These are phyloP conservation scores for Acer negundo DNA, from an alignment of 345 rosid genomes.

Conservation along the genomic window DNA sequence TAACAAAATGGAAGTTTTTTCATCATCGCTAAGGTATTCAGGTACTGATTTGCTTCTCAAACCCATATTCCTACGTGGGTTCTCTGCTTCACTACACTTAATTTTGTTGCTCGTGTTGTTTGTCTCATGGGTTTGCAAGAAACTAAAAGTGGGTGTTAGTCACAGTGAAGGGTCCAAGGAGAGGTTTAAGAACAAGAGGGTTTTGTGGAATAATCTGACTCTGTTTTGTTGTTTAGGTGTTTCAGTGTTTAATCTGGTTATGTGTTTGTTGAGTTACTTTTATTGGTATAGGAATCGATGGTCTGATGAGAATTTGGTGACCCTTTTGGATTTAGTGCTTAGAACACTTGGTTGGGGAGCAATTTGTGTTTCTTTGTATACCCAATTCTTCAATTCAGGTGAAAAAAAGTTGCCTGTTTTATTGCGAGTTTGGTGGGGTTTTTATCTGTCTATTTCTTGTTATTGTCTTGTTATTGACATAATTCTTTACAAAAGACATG, in stretches of 20 bases:
- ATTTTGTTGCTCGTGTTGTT: constrained; percentile 42
- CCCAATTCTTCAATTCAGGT: constrained; percentile 28
- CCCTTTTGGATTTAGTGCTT: constrained; percentile 54
- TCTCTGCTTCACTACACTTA: constrained; percentile 45
- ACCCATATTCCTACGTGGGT: constrained; percentile 40
- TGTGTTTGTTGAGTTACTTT: constrained; percentile 28
- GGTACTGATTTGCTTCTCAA: constrained; percentile 36
- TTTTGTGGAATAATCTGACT: constrained; percentile 39
- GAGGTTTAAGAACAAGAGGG: constrained; percentile 21
- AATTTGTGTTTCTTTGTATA: constrained; percentile 36
- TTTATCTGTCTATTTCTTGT: constrained; percentile 55
- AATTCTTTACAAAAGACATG: constrained; percentile 35
- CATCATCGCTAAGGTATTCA: constrained; percentile 12
- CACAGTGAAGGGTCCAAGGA: constrained; percentile 23
- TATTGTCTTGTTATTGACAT: constrained; percentile 56
- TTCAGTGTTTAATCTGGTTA: constrained; percentile 48
- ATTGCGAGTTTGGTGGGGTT: constrained; percentile 73
- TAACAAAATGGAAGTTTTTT: too few species aligned
- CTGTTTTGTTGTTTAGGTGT: constrained; percentile 50
- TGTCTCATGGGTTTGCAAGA: constrained; percentile 38
- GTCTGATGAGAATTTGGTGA: constrained; percentile 49
- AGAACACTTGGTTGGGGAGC: constrained; percentile 68
- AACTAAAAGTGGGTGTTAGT: constrained; percentile 22
- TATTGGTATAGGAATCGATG: constrained; percentile 56
- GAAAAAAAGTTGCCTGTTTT: constrained; percentile 43